Conservation (phyloP, 192 early-diverging fungal genomes). For the Backusella westeae region DNA sequence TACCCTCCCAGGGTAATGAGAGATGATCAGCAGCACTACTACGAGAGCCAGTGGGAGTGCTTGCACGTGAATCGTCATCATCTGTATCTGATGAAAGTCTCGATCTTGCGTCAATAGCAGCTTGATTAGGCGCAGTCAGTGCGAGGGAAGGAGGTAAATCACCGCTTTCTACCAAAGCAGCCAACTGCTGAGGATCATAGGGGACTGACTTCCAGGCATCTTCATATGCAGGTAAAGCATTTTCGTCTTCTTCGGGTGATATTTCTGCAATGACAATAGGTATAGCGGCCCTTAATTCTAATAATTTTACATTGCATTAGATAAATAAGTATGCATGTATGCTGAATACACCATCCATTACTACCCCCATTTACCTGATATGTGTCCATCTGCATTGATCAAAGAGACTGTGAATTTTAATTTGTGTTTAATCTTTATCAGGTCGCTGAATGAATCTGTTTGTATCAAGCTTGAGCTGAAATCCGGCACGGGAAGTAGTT, state of each 20-base stretch:
- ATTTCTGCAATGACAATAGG: slow-evolving; percentile 32
- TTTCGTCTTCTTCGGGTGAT: slow-evolving; percentile 23
- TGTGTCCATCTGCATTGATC: slow-evolving; percentile 35
- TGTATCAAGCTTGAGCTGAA: neutral
- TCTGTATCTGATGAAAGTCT: slow-evolving; percentile 5
- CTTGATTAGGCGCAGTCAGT: slow-evolving; percentile 22
- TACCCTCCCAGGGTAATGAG: slow-evolving; percentile 20
- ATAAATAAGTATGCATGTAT: neutral
- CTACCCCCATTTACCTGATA: slow-evolving; percentile 23
- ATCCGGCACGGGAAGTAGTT: slow-evolving; percentile 21
- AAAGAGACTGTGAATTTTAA: slow-evolving; percentile 35
- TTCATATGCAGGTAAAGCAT: slow-evolving; percentile 30
- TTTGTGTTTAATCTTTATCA: slow-evolving; percentile 39
- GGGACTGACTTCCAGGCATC: slow-evolving; percentile 31
- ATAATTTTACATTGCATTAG: neutral
- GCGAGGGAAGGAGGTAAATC: slow-evolving; percentile 22
- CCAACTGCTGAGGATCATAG: slow-evolving; percentile 27
- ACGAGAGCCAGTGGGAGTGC: neutral
- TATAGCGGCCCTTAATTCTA: slow-evolving; percentile 35
- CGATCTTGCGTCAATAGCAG: slow-evolving; percentile 14
- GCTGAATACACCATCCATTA: neutral
- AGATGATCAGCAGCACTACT: neutral
- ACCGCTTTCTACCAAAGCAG: slow-evolving; percentile 14
- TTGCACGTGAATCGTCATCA: slow-evolving; percentile 2
- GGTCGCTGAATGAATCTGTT: slow-evolving; percentile 30